These are phyloP conservation scores for Toxicodendron radicans DNA, from an alignment of 345 rosid species.

Conservation along the genomic window DNA sequence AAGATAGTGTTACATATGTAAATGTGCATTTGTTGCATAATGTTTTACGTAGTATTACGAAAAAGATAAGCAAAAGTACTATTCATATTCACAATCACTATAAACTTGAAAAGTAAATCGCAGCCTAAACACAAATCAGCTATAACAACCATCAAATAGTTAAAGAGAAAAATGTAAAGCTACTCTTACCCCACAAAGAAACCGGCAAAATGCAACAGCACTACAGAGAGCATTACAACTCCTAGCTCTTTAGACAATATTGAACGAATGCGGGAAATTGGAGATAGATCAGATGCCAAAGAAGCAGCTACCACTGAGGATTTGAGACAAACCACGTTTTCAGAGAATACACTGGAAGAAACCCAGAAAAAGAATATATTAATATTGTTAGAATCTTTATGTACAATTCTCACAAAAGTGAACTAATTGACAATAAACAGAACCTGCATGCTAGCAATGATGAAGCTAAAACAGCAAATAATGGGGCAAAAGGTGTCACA, in stretches of 20 bases:
- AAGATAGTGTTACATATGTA: background rate
- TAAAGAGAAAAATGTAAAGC: background rate
- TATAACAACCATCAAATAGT: background rate
- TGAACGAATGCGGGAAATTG: conserved; percentile 27
- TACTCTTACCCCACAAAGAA: conserved; percentile 57
- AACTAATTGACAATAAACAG: conserved; percentile 2
- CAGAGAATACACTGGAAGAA: conserved; percentile 54
- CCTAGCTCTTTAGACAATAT: conserved; percentile 54
- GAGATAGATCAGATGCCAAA: conserved; percentile 37
- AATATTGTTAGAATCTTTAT: conserved; percentile 2
- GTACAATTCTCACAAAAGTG: background rate
- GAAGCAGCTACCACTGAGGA: conserved; percentile 42
- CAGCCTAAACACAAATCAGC: background rate
- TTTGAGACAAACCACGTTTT: conserved; percentile 51
- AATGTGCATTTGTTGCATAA: background rate
- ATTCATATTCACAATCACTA: background rate
- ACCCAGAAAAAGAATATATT: background rate
- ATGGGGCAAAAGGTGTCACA: conserved; percentile 55
- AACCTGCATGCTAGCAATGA: conserved; percentile 73
- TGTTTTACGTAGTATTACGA: background rate
- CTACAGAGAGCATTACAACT: conserved; percentile 41
- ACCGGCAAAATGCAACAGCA: conserved; percentile 58
- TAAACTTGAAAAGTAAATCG: background rate
- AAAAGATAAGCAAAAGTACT: background rate
- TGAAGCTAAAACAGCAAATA: conserved; percentile 56